These are phyloP conservation scores for Saururus chinensis DNA, from an alignment of 164 flowering plant genomes.

Conservation along the genomic window DNA sequence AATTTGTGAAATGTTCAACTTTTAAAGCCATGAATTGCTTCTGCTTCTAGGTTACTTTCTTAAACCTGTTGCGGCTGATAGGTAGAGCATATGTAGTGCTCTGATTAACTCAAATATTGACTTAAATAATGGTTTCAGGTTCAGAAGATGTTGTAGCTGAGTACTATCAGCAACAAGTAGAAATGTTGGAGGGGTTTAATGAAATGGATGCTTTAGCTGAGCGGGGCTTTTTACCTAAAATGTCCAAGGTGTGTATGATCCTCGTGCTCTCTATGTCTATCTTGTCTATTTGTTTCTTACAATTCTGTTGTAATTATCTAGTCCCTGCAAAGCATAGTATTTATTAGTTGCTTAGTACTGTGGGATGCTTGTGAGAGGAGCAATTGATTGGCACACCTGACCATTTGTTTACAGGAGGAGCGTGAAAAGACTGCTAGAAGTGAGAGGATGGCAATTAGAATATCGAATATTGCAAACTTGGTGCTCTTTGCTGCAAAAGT, in stretches of 20 bases:
- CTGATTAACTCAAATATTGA: neutral
- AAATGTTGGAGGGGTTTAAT: constrained; percentile 81
- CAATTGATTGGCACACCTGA: neutral
- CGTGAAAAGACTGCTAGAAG: constrained; percentile 67
- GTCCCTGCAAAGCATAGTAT: neutral
- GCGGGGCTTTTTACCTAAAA: constrained; percentile 72
- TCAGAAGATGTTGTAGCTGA: constrained; percentile 75
- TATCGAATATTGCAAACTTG: constrained; percentile 87
- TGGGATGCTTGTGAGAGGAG: neutral
- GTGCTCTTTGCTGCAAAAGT: constrained; percentile 84
- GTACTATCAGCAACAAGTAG: constrained; percentile 91
- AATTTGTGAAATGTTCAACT: too few relatives aligned
- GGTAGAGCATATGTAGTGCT: neutral
- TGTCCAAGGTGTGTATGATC: constrained; percentile 56
- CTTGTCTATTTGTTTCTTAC: neutral
- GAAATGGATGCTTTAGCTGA: constrained; percentile 85
- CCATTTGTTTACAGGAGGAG: constrained; percentile 54
- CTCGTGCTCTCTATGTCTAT: neutral
- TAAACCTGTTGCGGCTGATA: neutral
- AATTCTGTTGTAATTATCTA: neutral
- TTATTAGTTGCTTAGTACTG: constrained; percentile 1
- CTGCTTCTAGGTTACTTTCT: too few relatives aligned
- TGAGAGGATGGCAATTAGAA: constrained; percentile 71
- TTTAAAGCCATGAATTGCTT: too few relatives aligned
- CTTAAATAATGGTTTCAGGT: constrained; percentile 14